Evolutionary conservation across 805 yeast genomes (phyloP).

Genomic region (Yueomyces sinensis): DNA sequence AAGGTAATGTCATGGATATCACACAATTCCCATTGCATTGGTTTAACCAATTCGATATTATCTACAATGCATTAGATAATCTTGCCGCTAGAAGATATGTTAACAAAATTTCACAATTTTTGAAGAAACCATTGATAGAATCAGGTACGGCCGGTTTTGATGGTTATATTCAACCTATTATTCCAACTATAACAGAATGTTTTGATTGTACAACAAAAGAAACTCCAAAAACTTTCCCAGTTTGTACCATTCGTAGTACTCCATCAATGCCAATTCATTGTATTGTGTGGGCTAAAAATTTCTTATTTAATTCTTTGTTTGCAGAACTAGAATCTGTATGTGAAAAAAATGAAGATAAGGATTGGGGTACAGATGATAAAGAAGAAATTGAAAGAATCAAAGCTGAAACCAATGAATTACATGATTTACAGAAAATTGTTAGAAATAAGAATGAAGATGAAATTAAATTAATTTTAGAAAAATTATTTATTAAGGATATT

Average conservation of each 20-base stretch:
- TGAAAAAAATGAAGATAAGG: constrained; percentile 27
- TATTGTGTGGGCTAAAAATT: constrained; percentile 95
- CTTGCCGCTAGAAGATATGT: constrained; percentile 86
- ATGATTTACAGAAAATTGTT: constrained; percentile 32
- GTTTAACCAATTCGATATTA: constrained; percentile 63
- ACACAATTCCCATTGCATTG: constrained; percentile 57
- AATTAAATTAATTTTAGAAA: constrained; percentile 35
- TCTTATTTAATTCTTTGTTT: constrained; percentile 70
- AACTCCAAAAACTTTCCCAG: constrained; percentile 85
- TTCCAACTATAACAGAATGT: constrained; percentile 75
- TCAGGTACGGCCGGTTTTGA: constrained; percentile 91
- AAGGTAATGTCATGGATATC: constrained; percentile 78
- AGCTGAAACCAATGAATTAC: constrained; percentile 55
- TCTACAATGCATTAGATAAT: constrained; percentile 90
- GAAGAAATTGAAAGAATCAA: constrained; percentile 52
- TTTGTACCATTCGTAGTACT: constrained; percentile 92
- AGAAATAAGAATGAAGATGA: constrained; percentile 18
- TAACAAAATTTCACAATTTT: constrained; percentile 65
- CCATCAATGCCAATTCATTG: constrained; percentile 96
- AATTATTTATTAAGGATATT: constrained; percentile 64
- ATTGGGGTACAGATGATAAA: constrained; percentile 48
- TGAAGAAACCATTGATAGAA: constrained; percentile 71
- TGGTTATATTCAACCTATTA: constrained; percentile 90
- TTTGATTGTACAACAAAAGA: constrained; percentile 84
- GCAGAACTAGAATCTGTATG: constrained; percentile 25